Percentiles rank a stretch among this genome's conserved stretches.
phyloP scores from a whole-genome alignment of 2,329 filamentous ascomycete species.

The Pseudogymnoascus sp. region DNA sequence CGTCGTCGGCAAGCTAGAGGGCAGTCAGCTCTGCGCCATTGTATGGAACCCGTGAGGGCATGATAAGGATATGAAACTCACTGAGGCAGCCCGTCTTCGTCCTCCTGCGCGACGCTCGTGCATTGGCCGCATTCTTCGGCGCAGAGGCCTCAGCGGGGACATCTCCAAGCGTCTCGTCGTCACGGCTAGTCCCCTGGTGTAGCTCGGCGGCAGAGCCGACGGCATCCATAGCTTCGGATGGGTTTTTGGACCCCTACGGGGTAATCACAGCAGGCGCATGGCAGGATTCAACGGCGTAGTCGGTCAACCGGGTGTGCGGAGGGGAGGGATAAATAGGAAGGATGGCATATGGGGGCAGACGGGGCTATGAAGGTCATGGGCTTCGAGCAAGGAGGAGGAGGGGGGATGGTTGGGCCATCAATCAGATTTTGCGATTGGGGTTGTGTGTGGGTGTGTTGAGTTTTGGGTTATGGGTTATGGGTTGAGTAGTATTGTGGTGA shows the following conservation, averaged over 20 bases:
- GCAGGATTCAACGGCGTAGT: neutral
- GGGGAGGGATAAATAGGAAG: neutral
- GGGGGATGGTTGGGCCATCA: neutral
- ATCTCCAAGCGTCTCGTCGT: neutral
- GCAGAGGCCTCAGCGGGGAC: neutral
- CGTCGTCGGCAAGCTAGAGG: slow-evolving; percentile 76
- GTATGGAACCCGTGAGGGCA: neutral
- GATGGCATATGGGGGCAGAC: neutral
- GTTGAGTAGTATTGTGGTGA: neutral
- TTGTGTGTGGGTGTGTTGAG: neutral
- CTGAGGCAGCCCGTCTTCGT: slow-evolving; percentile 92
- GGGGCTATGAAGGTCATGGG: neutral
- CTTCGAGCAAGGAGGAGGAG: neutral
- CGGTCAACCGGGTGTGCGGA: neutral
- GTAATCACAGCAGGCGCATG: slow-evolving; percentile 1
- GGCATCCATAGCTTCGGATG: neutral
- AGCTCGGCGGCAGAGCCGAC: neutral
- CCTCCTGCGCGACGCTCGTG: slow-evolving; percentile 41
- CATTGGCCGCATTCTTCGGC: slow-evolving; percentile 33
- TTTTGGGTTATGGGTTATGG: neutral
- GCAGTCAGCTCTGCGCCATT: neutral
- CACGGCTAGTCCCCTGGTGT: neutral
- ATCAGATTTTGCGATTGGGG: neutral
- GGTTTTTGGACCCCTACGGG: neutral
- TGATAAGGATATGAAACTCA: slow-evolving; percentile 38